Conservation (phyloP, 345 rosid species). For the Orychophragmus violaceus region DNA sequence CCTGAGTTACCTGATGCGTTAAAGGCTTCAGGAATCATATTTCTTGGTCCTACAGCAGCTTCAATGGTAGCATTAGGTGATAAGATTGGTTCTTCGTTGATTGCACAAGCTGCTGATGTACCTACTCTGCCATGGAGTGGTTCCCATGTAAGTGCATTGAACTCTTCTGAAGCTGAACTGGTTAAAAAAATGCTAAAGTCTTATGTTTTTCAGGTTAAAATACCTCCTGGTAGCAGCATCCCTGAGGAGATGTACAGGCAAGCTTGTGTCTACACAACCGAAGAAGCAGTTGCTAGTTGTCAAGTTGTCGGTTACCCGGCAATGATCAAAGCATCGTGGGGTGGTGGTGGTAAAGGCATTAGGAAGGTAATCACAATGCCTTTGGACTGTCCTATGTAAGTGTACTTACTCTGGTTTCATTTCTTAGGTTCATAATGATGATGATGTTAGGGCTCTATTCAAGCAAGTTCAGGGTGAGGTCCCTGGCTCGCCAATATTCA, state of each 20-base stretch:
- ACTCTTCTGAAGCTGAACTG: background rate
- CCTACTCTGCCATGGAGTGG: conserved; percentile 99
- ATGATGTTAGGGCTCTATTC: conserved; percentile 94
- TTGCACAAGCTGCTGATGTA: conserved; percentile 99
- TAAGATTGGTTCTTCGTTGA: conserved; percentile 98
- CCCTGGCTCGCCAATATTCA: conserved; percentile 99
- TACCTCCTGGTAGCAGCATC: conserved; percentile 70
- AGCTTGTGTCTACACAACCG: conserved; percentile 97
- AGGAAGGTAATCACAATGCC: conserved; percentile 62
- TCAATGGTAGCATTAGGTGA: conserved; percentile 99
- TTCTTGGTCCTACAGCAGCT: conserved; percentile 88
- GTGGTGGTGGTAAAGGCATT: conserved; percentile 99
- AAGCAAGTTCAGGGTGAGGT: conserved; percentile 99
- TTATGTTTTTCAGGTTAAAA: conserved; percentile 61
- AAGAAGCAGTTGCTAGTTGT: conserved; percentile 97
- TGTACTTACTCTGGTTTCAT: background rate
- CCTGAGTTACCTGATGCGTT: conserved; percentile 96
- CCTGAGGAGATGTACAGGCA: conserved; percentile 84
- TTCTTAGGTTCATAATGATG: conserved; percentile 87
- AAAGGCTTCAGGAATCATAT: conserved; percentile 68
- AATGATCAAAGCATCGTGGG: conserved; percentile 99
- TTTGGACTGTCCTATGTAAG: background rate
- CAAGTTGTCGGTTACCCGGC: conserved; percentile 99
- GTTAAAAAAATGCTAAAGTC: conserved; percentile 2
- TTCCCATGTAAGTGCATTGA: conserved; percentile 58